These are phyloP conservation scores for Senna tora DNA, from an alignment of 306 rosid genomes.

Conservation along the genomic window DNA sequence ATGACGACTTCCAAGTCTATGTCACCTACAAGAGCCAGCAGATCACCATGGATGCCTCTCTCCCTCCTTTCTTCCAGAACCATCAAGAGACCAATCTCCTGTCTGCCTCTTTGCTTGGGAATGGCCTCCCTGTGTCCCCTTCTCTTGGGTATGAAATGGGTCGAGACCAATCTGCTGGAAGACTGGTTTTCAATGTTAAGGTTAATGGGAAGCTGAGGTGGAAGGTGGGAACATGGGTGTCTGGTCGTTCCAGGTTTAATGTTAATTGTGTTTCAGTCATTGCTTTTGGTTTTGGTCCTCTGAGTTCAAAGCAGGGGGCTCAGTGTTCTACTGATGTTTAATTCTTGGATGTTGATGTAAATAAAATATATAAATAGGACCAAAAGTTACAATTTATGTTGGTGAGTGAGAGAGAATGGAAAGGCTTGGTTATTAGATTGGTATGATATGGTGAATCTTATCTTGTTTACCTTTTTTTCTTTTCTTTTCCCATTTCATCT, in stretches of 20 bases:
- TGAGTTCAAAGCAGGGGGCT: constrained; percentile 58
- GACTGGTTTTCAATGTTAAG: constrained; percentile 59
- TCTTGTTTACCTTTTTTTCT: constrained; percentile 33
- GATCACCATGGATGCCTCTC: constrained; percentile 61
- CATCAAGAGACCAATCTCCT: constrained; percentile 64
- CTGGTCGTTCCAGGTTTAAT: constrained; percentile 71
- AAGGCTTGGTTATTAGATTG: constrained; percentile 40
- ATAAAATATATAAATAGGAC: constrained; percentile 44
- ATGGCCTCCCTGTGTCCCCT: constrained; percentile 68
- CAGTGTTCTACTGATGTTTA: constrained; percentile 48
- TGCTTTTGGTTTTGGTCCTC: constrained; percentile 63
- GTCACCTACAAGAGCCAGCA: constrained; percentile 78
- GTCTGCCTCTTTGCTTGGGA: constrained; percentile 67
- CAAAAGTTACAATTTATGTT: constrained; percentile 37
- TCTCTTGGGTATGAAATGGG: constrained; percentile 76
- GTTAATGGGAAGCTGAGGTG: constrained; percentile 78
- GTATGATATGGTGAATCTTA: constrained; percentile 26
- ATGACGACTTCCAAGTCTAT: constrained; percentile 70
- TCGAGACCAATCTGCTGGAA: constrained; percentile 73
- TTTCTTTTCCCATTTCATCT: constrained; percentile 24
- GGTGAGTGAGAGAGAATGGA: constrained; percentile 39
- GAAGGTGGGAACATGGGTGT: constrained; percentile 95
- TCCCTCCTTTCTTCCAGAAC: constrained; percentile 86
- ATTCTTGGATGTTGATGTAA: constrained; percentile 47
- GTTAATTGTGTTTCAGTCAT: constrained; percentile 73